Base-by-base conservation (phyloP, 148 eudicot genomes). In the Spergularia marina region DNA sequence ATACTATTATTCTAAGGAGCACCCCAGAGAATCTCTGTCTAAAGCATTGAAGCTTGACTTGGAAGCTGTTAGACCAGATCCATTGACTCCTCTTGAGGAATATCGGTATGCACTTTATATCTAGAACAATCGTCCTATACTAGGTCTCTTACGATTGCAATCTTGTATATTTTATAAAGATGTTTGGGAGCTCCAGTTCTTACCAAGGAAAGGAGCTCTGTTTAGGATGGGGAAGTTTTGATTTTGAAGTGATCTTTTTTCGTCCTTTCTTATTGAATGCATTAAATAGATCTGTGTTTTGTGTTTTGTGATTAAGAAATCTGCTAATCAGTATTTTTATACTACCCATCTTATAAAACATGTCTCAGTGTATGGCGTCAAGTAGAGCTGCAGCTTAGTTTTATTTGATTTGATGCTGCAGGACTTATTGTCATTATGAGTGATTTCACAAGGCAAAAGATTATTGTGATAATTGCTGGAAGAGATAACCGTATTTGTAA, bases 1-100 rank as follows among this genome's bases (percentile, higher is more conserved):
- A 21, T 75, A 86, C 84, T 90, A 92, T 87, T 77, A 86, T 73
- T 94, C 98, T 57, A 94, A 91, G 83, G 87, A 85, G 49, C 89
- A 70, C 75, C 97, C 96, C 64, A 85, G 98, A 80, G 84, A 83
- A 79, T 89, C 89, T 41, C 85, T 82, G 63, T 94, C 98, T 9
- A 90, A 89, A 78, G 97, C 93, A 67, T 65, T 91, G 40, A 94
- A 94, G 83, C 78, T 94, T 75, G 84, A 90, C 68, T 77, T 94
- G 78, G 96, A 94, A 83, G 85, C 91, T 77, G 96, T 94, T 67
- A 86, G 90, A 82, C 98, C 98, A 79, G 91, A 91, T 83, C 91
- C 97, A 76, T 79, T 75, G 68, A 85, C 85, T 75, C 97, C 93
- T 71, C 87, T 94, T 12, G 98, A 94, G 81, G 98, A 94, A 83